These are phyloP conservation scores for Penicillium nordicum DNA, from an alignment of 2,329 filamentous ascomycete species.

Conservation along the genomic window DNA sequence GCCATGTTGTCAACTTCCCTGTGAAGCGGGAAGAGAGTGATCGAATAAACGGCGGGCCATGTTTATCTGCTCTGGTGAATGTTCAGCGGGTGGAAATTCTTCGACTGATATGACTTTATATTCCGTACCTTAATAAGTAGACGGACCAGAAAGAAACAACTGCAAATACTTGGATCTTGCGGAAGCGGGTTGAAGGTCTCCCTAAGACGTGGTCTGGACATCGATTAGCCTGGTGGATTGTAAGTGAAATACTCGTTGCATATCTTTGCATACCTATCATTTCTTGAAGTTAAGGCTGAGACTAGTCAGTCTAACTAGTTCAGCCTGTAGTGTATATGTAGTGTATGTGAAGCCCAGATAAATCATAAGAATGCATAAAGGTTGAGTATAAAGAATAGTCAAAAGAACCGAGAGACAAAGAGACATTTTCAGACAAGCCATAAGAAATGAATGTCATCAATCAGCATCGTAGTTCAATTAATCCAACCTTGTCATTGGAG, in stretches of 20 bases:
- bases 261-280: conserved; percentile 31
- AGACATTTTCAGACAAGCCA: background rate
- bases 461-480: background rate
- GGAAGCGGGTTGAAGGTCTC: conserved; percentile 83
- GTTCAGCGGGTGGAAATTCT: background rate
- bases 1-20: conserved; percentile 77
- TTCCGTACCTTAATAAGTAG: conserved; percentile 70
- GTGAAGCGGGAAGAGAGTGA: conserved; percentile 69
- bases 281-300: conserved; percentile 7
- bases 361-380: background rate
- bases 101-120: background rate
- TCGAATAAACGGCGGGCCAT: conserved; percentile 78
- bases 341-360: conserved; percentile 1
- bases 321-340: background rate
- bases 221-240: background rate
- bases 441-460: background rate
- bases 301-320: background rate
- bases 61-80: conserved; percentile 66
- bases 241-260: background rate
- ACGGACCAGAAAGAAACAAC: conserved; percentile 89
- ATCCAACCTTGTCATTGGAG: conserved; percentile 2
- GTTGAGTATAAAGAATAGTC: background rate
- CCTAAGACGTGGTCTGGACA: conserved; percentile 79
- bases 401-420: background rate
- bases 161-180: conserved; percentile 86